phyloP scores from a whole-genome alignment of 2,329 filamentous ascomycete genomes.

The Hypoxylon sp. region DNA sequence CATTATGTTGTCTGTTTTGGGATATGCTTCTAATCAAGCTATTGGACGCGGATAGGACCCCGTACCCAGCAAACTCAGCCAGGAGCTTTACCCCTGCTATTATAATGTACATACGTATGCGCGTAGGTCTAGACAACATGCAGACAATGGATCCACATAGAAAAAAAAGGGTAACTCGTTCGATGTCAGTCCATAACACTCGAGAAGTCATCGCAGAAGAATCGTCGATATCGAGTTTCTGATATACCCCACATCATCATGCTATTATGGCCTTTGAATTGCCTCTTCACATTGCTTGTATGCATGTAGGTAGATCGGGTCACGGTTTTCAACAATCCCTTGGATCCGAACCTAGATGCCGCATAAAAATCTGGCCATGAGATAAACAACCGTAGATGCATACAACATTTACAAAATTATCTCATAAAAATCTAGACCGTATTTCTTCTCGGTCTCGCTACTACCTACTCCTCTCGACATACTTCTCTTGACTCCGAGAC shows the following conservation, averaged over 20 bases:
- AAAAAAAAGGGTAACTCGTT: slow-evolving; percentile 30
- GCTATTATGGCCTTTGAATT: slow-evolving; percentile 32
- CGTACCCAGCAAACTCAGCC: slow-evolving; percentile 33
- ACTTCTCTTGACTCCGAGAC: not conserved
- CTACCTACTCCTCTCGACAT: slow-evolving; percentile 20
- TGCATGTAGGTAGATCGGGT: slow-evolving; percentile 28
- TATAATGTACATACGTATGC: slow-evolving; percentile 4
- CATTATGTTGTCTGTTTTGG: slow-evolving; percentile 25
- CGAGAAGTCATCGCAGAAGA: slow-evolving; percentile 21
- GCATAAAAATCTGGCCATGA: slow-evolving; percentile 26
- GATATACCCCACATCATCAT: slow-evolving; percentile 30
- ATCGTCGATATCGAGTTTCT: slow-evolving; percentile 18
- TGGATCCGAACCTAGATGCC: slow-evolving; percentile 23
- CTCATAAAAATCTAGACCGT: slow-evolving; percentile 15
- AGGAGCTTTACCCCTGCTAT: slow-evolving; percentile 35
- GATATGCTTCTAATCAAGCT: slow-evolving; percentile 14
- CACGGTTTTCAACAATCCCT: slow-evolving; percentile 14
- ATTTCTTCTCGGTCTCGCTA: slow-evolving; percentile 13
- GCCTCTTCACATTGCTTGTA: slow-evolving; percentile 21
- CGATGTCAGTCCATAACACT: slow-evolving; percentile 44
- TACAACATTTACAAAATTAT: not conserved
- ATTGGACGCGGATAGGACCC: slow-evolving; percentile 39
- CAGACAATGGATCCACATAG: slow-evolving; percentile 18
- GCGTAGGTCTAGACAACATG: slow-evolving; percentile 14
- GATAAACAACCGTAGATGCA: slow-evolving; percentile 27